Base-by-base conservation (phyloP, 2,329 filamentous ascomycete species). In the Pyrenophora seminiperda region DNA sequence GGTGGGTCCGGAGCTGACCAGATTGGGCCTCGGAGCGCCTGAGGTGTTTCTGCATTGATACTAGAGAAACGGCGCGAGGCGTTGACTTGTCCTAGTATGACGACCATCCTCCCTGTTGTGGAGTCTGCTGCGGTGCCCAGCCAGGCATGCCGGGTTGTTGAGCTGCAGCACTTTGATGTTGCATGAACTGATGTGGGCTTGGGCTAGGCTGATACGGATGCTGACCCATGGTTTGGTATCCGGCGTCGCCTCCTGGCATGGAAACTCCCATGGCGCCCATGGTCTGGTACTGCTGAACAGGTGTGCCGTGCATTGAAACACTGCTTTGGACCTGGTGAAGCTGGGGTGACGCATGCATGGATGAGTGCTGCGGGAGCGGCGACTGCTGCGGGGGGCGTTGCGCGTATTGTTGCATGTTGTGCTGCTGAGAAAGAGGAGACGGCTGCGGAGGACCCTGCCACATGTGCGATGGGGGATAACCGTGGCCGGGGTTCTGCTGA, bases 71-170 rank as follows among this genome's bases (percentile, higher is more conserved):
- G 30, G 14, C 22, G 17, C 17, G 10, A 38, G 19, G 14, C 19
- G 20, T 34, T 41, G 17, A 20, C 15, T 19, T 13, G 30, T 31
- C 32, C 61, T 66, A 71, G 55, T 72, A 72, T 40, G 59, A 61
- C 45, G 66, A 67, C 72, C 75, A 76, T 49, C 74, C 73, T 61
- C 76, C 75, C 24, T 51, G 51, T 15, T 54, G 54, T 61, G 73
- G 75, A 32, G 67, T 63, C 50, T 72, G 71, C n/a, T 70, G 71
- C 40, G 76, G 73, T 50, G 77, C 71, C 78, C 78, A 81, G 33
- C 77, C 76, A 56, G 78, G 77, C 78, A 81, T 80, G 31, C 76
- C 75, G n/a, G 77, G 75, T 58, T 81, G 79, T 54, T 76, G 76
- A 24, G 70, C 71, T 37, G 72, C 69, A 20, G 64, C 69, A 29